Conservation (phyloP, 768 basidiomycete genomes). For the Leccinum incarnatum region DNA sequence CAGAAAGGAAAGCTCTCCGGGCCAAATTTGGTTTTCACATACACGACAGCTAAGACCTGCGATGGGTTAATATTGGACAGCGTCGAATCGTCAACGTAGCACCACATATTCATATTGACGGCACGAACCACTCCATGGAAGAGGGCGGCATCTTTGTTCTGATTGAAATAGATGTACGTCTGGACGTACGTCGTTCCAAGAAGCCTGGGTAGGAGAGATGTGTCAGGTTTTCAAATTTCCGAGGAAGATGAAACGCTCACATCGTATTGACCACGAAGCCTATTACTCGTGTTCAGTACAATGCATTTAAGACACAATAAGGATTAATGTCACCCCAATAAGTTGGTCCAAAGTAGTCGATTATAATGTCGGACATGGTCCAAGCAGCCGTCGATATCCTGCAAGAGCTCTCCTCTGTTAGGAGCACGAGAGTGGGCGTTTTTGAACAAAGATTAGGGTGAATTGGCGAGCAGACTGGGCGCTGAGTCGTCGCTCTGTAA, state of each 20-base stretch:
- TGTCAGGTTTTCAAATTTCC: not conserved
- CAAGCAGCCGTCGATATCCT: not conserved
- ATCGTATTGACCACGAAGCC: constrained; percentile 9
- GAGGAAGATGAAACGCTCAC: not conserved
- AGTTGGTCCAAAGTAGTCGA: not conserved
- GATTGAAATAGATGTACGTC: constrained; percentile 5
- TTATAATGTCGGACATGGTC: not conserved
- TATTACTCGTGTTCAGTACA: not conserved
- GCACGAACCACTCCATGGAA: constrained; percentile 3
- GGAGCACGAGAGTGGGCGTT: not conserved
- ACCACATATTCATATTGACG: not conserved
- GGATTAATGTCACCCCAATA: constrained; percentile 5
- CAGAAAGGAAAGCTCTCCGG: not conserved
- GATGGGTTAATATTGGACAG: not conserved
- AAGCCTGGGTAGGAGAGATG: not conserved
- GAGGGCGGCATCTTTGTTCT: not conserved
- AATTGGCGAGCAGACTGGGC: not conserved
- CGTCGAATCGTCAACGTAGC: not conserved
- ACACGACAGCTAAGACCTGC: constrained; percentile 3
- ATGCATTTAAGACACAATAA: not conserved
- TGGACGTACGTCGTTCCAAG: constrained; percentile 7
- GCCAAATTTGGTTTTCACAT: not conserved
- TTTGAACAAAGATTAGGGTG: not conserved
- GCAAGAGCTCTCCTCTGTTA: not conserved
- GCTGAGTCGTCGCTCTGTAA: not conserved